Percentiles rank a stretch among this genome's conserved stretches.
These are phyloP conservation scores for Porogramme epimiltina DNA, from an alignment of 1,284 basidiomycete species.

Conservation along the genomic window DNA sequence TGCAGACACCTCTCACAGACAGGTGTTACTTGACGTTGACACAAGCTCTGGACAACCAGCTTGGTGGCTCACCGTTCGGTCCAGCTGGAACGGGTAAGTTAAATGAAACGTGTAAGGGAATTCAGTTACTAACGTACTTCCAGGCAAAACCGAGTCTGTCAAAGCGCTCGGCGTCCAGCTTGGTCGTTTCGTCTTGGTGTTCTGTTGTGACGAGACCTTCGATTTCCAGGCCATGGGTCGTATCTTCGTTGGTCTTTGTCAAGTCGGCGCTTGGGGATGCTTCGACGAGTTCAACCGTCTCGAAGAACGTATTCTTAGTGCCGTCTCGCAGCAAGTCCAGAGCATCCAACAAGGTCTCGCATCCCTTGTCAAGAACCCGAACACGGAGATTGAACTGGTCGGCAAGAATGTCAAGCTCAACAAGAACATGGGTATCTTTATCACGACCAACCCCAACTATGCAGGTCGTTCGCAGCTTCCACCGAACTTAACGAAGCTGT, in stretches of 20 bases:
- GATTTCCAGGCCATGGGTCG: conserved; percentile 99
- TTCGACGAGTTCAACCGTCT: conserved; percentile 99
- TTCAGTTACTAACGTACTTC: conserved; percentile 4
- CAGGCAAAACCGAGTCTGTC: conserved; percentile 98
- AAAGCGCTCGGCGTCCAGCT: conserved; percentile 98
- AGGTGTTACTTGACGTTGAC: conserved; percentile 96
- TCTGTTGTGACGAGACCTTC: conserved; percentile 99
- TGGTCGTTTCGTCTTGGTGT: conserved; percentile 96
- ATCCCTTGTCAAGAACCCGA: conserved; percentile 77
- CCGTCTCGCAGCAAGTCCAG: conserved; percentile 99
- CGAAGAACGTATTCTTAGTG: conserved; percentile 96
- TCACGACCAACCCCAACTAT: conserved; percentile 98
- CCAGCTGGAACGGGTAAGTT: conserved; percentile 91
- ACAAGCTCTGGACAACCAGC: conserved; percentile 92
- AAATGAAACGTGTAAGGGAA: background rate
- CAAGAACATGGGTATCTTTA: conserved; percentile 94
- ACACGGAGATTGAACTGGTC: conserved; percentile 93
- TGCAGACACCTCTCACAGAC: conserved; percentile 98
- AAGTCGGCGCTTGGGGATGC: conserved; percentile 99
- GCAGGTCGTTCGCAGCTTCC: conserved; percentile 97
- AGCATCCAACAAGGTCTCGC: conserved; percentile 96
- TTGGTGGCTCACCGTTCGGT: conserved; percentile 97
- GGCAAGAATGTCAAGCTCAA: conserved; percentile 94
- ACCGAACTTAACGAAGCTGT: conserved; percentile 95
- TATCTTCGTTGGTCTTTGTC: conserved; percentile 97